Percentiles rank a stretch among this genome's conserved stretches.
Evolutionary conservation across 768 basidiomycete species (phyloP).

Genomic region (Mycena pura): DNA sequence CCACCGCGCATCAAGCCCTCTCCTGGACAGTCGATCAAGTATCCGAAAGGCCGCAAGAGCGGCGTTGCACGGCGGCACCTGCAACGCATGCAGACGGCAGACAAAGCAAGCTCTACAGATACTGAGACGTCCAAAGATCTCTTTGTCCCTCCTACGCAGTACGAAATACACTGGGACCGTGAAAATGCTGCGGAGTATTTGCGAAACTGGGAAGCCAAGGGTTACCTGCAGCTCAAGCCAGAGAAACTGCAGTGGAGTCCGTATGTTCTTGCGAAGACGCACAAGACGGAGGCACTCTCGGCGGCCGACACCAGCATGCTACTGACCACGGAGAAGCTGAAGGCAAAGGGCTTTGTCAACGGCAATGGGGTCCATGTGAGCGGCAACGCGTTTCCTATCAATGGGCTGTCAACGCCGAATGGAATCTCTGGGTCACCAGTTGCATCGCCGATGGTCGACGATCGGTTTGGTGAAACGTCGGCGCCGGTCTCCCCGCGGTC

Average conservation of each 20-base stretch:
- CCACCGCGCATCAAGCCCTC: slow-evolving; percentile 65
- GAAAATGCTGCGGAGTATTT: slow-evolving; percentile 71
- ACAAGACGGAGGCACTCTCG: slow-evolving; percentile 30
- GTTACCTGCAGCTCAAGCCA: slow-evolving; percentile 75
- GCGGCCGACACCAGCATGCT: slow-evolving; percentile 26
- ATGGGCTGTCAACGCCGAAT: slow-evolving; percentile 16
- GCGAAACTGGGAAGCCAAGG: slow-evolving; percentile 75
- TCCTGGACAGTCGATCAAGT: slow-evolving; percentile 82
- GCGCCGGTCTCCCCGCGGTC: slow-evolving; percentile 3
- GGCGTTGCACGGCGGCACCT: slow-evolving; percentile 70
- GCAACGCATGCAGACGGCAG: slow-evolving; percentile 62
- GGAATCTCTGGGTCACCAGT: not conserved
- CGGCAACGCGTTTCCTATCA: slow-evolving; percentile 1
- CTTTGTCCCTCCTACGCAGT: slow-evolving; percentile 70
- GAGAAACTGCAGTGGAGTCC: slow-evolving; percentile 96
- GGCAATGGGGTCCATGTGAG: slow-evolving; percentile 1
- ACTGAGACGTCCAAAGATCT: slow-evolving; percentile 52
- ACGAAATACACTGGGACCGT: slow-evolving; percentile 78
- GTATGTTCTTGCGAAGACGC: slow-evolving; percentile 69
- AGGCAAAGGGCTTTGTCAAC: not conserved
- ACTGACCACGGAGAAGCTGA: slow-evolving; percentile 18
- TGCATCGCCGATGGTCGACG: slow-evolving; percentile 10
- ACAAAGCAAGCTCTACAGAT: slow-evolving; percentile 40
- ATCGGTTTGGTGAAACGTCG: slow-evolving; percentile 8
- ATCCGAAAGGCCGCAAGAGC: slow-evolving; percentile 69